Conservation (phyloP, 352 stramenopile species). For the Phytophthora hibernalis region DNA sequence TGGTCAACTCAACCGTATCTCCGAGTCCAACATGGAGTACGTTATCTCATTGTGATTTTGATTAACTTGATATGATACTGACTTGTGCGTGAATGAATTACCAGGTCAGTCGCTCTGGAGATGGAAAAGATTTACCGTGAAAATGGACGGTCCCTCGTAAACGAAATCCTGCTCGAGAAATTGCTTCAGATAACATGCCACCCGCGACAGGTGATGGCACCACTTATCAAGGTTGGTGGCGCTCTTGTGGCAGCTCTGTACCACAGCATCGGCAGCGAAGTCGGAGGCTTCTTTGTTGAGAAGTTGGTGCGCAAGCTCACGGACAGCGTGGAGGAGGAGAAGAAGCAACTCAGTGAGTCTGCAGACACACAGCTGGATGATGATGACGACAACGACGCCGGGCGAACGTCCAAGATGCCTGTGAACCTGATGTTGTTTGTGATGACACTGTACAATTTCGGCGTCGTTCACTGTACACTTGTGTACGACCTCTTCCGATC, state of each 20-base stretch:
- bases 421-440: constrained; percentile 90
- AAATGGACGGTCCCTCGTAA: constrained; percentile 75
- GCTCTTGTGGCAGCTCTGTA: constrained; percentile 78
- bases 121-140: constrained; percentile 85
- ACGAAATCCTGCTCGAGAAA: constrained; percentile 75
- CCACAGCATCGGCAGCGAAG: constrained; percentile 78
- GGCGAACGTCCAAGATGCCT: constrained; percentile 61
- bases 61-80: neutral
- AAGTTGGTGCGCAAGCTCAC: constrained; percentile 72
- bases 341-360: constrained; percentile 29
- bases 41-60: constrained; percentile 10
- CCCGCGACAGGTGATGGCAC: constrained; percentile 75
- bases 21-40: constrained; percentile 92
- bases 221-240: constrained; percentile 77
- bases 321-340: constrained; percentile 50
- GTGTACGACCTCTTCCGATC: constrained; percentile 92
- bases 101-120: constrained; percentile 72
- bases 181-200: constrained; percentile 71
- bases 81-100: constrained; percentile 19
- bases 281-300: constrained; percentile 86
- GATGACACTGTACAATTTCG: constrained; percentile 92
- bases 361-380: constrained; percentile 7
- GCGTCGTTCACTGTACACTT: constrained; percentile 88
- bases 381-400: constrained; percentile 40
- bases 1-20: constrained; percentile 92